Conservation (phyloP, 148 eudicot species). For the Spergularia marina region DNA sequence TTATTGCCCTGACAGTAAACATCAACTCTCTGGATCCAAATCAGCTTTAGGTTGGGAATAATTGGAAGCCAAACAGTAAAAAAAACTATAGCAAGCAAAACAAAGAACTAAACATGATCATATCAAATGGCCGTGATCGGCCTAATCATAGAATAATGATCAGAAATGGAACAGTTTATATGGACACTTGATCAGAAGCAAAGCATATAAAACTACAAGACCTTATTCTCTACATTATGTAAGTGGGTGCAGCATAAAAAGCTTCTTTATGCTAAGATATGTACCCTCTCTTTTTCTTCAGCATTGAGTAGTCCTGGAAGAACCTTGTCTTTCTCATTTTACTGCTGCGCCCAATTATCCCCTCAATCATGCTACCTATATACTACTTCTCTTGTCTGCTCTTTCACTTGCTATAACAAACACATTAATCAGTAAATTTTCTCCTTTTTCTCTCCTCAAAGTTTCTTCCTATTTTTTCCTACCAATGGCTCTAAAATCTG, state of each 20-base stretch:
- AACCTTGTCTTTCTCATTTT: slow-evolving; percentile 38
- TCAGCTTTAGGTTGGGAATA: slow-evolving; percentile 14
- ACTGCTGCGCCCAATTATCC: slow-evolving; percentile 36
- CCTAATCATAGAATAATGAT: slow-evolving; percentile 20
- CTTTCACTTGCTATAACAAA: slow-evolving; percentile 21
- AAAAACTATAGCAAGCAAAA: background rate
- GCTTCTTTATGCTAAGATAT: slow-evolving; percentile 48
- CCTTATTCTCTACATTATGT: slow-evolving; percentile 45
- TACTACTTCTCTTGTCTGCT: slow-evolving; percentile 30
- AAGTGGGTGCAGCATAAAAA: slow-evolving; percentile 77
- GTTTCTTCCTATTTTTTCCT: slow-evolving; percentile 10
- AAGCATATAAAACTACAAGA: slow-evolving; percentile 17
- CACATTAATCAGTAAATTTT: slow-evolving; percentile 14
- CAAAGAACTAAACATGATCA: background rate
- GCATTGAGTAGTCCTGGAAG: slow-evolving; percentile 25
- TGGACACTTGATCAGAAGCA: slow-evolving; percentile 15
- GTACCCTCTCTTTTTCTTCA: slow-evolving; percentile 28
- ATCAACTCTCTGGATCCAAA: slow-evolving; percentile 11
- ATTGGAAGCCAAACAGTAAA: background rate
- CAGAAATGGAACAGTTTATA: slow-evolving; percentile 15
- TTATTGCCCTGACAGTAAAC: background rate
- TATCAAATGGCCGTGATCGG: slow-evolving; percentile 18
- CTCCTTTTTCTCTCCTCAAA: background rate
- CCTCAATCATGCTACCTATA: slow-evolving; percentile 49
- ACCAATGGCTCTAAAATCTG: slow-evolving; percentile 50